Conservation (phyloP, 2,329 filamentous ascomycete genomes). For the Apiospora malaysiana region DNA sequence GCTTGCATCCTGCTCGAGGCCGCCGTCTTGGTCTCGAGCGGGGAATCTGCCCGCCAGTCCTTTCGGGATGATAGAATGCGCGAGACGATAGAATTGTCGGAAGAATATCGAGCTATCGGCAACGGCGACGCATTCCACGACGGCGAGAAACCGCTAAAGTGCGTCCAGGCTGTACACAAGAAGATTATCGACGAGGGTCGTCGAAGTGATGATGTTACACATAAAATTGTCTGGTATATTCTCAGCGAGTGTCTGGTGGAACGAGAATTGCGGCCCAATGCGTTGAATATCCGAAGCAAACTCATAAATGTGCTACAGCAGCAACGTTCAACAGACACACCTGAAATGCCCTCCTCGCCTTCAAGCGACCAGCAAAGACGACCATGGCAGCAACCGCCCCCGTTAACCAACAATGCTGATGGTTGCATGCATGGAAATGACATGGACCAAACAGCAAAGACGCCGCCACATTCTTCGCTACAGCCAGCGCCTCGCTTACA, state of each 20-base stretch:
- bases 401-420: no score
- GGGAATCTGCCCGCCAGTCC: neutral
- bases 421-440: neutral
- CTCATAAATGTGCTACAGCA: neutral
- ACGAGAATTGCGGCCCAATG: fast-evolving
- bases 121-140: neutral
- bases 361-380: neutral
- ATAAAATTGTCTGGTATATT: neutral
- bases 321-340: no score
- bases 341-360: neutral
- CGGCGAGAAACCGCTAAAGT: neutral
- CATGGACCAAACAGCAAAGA: neutral
- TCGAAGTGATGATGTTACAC: neutral
- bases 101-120: neutral
- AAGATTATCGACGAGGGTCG: neutral
- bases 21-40: neutral
- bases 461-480: neutral
- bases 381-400: no score
- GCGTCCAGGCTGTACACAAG: neutral
- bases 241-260: neutral
- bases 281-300: fast-evolving
- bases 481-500: neutral
- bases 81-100: neutral
- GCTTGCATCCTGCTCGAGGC: neutral
- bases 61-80: neutral